These are phyloP conservation scores for Xylariaceae sp. DNA, from an alignment of 2,329 filamentous ascomycete species.

Conservation along the genomic window DNA sequence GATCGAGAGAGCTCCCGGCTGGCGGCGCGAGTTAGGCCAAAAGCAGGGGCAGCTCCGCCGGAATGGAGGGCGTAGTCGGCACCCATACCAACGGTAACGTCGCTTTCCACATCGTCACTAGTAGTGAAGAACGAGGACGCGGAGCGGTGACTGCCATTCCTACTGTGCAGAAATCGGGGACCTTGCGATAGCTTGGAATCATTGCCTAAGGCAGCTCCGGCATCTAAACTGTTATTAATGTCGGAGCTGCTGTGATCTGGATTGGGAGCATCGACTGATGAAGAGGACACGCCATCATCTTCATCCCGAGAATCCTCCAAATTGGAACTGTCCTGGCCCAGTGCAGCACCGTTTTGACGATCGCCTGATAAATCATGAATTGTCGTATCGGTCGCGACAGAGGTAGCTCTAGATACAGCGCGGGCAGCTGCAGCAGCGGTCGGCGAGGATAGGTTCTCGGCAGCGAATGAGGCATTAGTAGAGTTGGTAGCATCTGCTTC, in stretches of 20 bases:
- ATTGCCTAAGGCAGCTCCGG: constrained; percentile 43
- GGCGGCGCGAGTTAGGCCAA: constrained; percentile 44
- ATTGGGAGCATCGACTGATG: constrained; percentile 25
- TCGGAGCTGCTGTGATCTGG: constrained; percentile 34
- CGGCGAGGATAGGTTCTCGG: constrained; percentile 53
- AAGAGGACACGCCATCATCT: constrained; percentile 30
- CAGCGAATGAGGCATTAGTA: constrained; percentile 43
- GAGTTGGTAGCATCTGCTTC: constrained; percentile 5
- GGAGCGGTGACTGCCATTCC: constrained; percentile 53
- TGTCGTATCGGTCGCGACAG: constrained; percentile 36
- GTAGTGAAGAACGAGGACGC: constrained; percentile 56
- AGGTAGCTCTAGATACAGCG: constrained; percentile 43
- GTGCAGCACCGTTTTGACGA: constrained; percentile 17
- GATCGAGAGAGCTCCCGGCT: constrained; percentile 63
- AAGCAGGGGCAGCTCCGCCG: constrained; percentile 63
- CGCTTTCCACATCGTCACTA: constrained; percentile 63
- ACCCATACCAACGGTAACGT: constrained; percentile 61
- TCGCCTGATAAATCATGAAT: constrained; percentile 18
- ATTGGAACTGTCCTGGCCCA: constrained; percentile 25
- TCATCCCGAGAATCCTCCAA: constrained; percentile 34
- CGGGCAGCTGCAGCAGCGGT: constrained; percentile 51
- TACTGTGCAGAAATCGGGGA: constrained; percentile 54
- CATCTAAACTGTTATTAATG: constrained; percentile 36
- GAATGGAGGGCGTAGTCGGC: constrained; percentile 79
- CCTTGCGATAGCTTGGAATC: constrained; percentile 43